Evolutionary conservation across 2,329 filamentous ascomycete species (phyloP).

Genomic region (Karstenula rhodostoma): DNA sequence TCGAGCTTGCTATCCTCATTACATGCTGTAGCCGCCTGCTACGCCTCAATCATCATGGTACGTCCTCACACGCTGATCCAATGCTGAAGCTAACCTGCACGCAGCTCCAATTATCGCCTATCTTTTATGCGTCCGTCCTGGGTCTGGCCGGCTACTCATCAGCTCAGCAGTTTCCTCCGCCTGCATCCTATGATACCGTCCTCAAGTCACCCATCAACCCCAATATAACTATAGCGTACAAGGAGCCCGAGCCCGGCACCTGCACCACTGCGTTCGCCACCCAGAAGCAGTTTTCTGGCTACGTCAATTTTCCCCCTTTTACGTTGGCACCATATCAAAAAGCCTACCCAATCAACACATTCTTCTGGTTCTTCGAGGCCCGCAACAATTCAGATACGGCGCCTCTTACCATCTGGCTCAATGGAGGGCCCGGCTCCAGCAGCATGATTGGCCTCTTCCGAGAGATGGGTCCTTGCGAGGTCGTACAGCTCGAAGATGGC

Average conservation of each 20-base stretch:
- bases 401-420: conserved; percentile 68
- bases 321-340: conserved; percentile 54
- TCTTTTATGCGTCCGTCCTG: conserved; percentile 27
- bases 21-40: conserved; percentile 23
- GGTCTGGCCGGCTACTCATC: conserved; percentile 21
- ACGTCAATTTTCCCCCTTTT: conserved; percentile 68
- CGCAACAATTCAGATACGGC: conserved; percentile 59
- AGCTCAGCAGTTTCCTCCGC: conserved; percentile 55
- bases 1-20: conserved; percentile 22
- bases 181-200: conserved; percentile 57
- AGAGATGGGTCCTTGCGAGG: conserved; percentile 62
- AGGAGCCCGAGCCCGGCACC: conserved; percentile 65
- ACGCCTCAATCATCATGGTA: conserved; percentile 23
- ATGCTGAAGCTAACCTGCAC: conserved; percentile 38
- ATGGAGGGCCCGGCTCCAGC: conserved; percentile 71
- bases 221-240: conserved; percentile 73
- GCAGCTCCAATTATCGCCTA: conserved; percentile 52
- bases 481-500: conserved; percentile 53
- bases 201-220: conserved; percentile 69
- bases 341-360: conserved; percentile 55
- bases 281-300: conserved; percentile 76
- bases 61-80: not conserved
- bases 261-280: conserved; percentile 70
- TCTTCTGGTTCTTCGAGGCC: conserved; percentile 72
- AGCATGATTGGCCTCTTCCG: conserved; percentile 71